Evolutionary conservation across 768 basidiomycete genomes (phyloP), one percentile per base, ranked within the genome.

Genomic region (Strobilomyces echinocephalus): DNA sequence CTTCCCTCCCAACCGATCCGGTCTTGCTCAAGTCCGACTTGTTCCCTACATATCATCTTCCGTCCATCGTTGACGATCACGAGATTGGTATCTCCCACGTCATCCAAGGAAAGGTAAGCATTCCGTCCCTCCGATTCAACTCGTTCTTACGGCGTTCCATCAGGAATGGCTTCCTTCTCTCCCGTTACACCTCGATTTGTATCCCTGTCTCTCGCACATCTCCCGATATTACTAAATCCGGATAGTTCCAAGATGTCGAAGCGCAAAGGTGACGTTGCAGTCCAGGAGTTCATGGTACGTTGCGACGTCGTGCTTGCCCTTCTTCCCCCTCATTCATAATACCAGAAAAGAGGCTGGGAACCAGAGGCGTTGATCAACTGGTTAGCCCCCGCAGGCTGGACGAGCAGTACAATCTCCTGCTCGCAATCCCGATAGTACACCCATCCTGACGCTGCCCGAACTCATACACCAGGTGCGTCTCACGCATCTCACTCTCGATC

Each of bases 91-190:
- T 99, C 21, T 91, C 93, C 0, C 97, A 98, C 70, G 95, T 98
- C 5, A 72, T 98, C 1, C 83, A 97, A 26, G 97, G 97, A 46
- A 94, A 97, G 80, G 94, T 86, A 52, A 28, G 76, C 58, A 18
- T 41, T 28, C 20, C 8, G 5, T 21, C 7, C n/a, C 14, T 41
- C 31, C 26, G 33, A 26, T 8, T 7, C 40, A 24, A 40, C n/a
- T 1, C 35, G 11, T 28, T 9, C 30, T 46, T 48, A 59, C 20
- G 45, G n/a, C 20, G 0, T 46, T 10, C 60, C 4, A 18, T 40
- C 40, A 97, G 89, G 97, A 98, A 80, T 99, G 97, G 97, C 76
- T 97, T 11, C 85, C 92, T 3, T 97, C 95, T 1, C 79, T 95
- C 18, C 90, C 93, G 1, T 79, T 97, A 18, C 97, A 99, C 67